A percentile compares a stretch with the other conserved stretches of the same genome.
Evolutionary conservation across 495 filamentous ascomycete species (phyloP).

Genomic region (Trichodelitschia bisporula): DNA sequence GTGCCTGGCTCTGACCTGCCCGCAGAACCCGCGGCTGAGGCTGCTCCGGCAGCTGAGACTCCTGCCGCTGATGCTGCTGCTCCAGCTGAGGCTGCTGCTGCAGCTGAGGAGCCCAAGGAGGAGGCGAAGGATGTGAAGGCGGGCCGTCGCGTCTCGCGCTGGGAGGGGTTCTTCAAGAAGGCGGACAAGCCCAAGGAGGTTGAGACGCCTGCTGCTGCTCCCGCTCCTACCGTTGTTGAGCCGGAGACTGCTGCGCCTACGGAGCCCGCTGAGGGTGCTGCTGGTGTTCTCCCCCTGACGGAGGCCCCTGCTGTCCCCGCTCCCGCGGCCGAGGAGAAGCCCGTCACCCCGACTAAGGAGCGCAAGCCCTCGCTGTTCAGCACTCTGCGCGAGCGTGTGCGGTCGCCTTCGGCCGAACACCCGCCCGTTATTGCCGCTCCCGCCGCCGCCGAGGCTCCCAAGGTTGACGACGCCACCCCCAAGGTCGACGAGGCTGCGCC

Average conservation of each 20-base stretch:
- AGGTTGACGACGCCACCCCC: no score
- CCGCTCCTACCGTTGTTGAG: neutral
- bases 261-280: neutral
- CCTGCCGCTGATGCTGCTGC: slow-evolving; percentile 1
- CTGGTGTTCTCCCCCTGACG: no score
- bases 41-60: slow-evolving; percentile 4
- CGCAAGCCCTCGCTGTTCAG: no score
- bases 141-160: no score
- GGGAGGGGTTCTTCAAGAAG: no score
- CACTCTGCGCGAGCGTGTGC: no score
- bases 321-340: no score
- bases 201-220: slow-evolving; percentile 3
- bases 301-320: no score
- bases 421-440: slow-evolving; percentile 2
- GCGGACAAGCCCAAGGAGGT: slow-evolving; percentile 8
- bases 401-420: slow-evolving; percentile 8
- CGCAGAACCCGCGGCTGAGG: neutral
- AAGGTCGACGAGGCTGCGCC: no score
- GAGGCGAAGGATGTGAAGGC: slow-evolving; percentile 9
- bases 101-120: slow-evolving; percentile 3
- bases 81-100: slow-evolving; percentile 3
- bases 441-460: slow-evolving; percentile 4
- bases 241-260: neutral
- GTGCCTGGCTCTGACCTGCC: slow-evolving; percentile 13
- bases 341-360: no score